These are phyloP conservation scores for Spiromastix sp. DNA, from an alignment of 2,329 filamentous ascomycete genomes.

Conservation along the genomic window DNA sequence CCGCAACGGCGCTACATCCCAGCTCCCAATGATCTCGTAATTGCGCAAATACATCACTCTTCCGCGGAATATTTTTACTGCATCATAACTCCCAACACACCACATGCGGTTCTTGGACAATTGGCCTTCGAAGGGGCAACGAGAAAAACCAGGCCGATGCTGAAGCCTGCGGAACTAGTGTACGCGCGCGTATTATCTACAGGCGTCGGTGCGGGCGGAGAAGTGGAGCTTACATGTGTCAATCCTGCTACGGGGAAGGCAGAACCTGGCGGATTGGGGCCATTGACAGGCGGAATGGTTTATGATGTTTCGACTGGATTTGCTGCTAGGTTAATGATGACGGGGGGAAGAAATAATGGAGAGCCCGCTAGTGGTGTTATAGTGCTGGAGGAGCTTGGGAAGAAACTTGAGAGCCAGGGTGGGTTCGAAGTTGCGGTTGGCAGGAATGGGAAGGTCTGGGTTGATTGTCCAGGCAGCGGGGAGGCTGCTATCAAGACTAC, in stretches of 20 bases:
- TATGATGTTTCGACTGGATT: constrained; percentile 71
- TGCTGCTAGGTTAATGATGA: constrained; percentile 63
- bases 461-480: constrained; percentile 59
- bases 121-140: constrained; percentile 88
- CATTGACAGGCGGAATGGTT: constrained; percentile 74
- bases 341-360: constrained; percentile 30
- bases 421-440: constrained; percentile 92
- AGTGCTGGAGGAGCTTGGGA: constrained; percentile 70
- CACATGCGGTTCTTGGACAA: constrained; percentile 63
- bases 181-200: constrained; percentile 76
- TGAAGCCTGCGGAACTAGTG: constrained; percentile 65
- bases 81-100: constrained; percentile 54
- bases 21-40: constrained; percentile 70
- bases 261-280: constrained; percentile 78
- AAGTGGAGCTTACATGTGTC: constrained; percentile 84
- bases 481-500: constrained; percentile 50
- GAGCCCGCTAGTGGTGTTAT: constrained; percentile 50
- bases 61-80: constrained; percentile 71
- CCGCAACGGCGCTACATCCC: constrained; percentile 59
- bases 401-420: constrained; percentile 48
- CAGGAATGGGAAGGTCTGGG: constrained; percentile 86
- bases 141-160: constrained; percentile 79
- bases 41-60: constrained; percentile 72
- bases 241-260: constrained; percentile 76
- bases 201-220: constrained; percentile 71